A percentile compares a stretch with the other conserved stretches of the same genome.
These are phyloP conservation scores for Ceratocystis alfenasii DNA, from an alignment of 2,329 filamentous ascomycete genomes.

Conservation along the genomic window DNA sequence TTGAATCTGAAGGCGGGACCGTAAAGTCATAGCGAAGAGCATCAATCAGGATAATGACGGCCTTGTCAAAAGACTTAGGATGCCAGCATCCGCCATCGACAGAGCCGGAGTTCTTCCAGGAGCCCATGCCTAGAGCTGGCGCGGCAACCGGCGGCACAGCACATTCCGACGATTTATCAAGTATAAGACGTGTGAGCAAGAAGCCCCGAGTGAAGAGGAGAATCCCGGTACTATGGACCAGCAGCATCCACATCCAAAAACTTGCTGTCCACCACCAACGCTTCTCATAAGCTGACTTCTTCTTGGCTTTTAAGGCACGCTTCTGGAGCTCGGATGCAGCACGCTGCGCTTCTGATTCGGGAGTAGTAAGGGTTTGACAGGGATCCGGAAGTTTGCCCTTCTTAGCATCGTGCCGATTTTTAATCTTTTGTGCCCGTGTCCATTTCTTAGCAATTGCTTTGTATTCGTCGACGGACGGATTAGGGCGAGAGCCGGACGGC, in stretches of 20 bases:
- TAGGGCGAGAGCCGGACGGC: not conserved
- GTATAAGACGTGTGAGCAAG: slow-evolving; percentile 71
- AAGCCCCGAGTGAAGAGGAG: slow-evolving; percentile 93
- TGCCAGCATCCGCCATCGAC: slow-evolving; percentile 78
- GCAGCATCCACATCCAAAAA: slow-evolving; percentile 60
- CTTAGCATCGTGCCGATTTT: slow-evolving; percentile 34
- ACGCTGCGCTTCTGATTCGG: slow-evolving; percentile 16
- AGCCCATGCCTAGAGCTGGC: slow-evolving; percentile 9
- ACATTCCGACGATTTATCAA: slow-evolving; percentile 65
- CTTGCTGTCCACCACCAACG: slow-evolving; percentile 48
- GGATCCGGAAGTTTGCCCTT: slow-evolving; percentile 9
- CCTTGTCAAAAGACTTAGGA: slow-evolving; percentile 82
- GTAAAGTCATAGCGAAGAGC: slow-evolving; percentile 96
- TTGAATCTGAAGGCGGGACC: slow-evolving; percentile 53
- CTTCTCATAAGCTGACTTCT: slow-evolving; percentile 33
- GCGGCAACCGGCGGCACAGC: slow-evolving; percentile 52
- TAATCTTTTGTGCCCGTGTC: slow-evolving; percentile 41
- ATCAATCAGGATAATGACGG: slow-evolving; percentile 81
- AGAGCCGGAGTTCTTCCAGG: slow-evolving; percentile 34
- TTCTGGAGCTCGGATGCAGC: slow-evolving; percentile 13
- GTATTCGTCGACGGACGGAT: slow-evolving; percentile 33
- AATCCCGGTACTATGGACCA: slow-evolving; percentile 67
- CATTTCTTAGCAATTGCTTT: slow-evolving; percentile 43
- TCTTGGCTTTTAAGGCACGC: slow-evolving; percentile 14
- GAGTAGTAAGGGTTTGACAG: not conserved